Conservation (phyloP, 768 basidiomycete genomes). For the Russula foetens region DNA sequence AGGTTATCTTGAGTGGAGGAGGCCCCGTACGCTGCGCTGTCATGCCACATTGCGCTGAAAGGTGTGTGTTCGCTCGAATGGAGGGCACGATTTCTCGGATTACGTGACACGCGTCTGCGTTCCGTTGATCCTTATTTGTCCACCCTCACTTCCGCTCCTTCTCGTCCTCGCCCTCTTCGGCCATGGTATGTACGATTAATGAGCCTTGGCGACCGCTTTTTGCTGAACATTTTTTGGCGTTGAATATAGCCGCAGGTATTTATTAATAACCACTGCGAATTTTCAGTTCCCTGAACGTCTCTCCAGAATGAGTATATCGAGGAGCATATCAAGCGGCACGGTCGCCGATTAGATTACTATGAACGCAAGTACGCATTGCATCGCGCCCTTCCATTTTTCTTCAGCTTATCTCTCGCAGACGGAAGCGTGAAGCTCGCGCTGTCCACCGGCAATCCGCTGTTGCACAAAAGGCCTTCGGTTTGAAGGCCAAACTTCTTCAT, state of each 20-base stretch:
- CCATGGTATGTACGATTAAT: slow-evolving; percentile 12
- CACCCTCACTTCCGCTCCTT: background rate
- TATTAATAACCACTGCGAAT: background rate
- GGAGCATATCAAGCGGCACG: slow-evolving; percentile 96
- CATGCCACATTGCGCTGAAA: slow-evolving; percentile 61
- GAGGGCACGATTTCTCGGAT: background rate
- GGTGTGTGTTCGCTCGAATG: background rate
- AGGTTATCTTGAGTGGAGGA: slow-evolving; percentile 51
- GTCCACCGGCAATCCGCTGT: slow-evolving; percentile 68
- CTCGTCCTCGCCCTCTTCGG: too few species aligned
- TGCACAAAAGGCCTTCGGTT: slow-evolving; percentile 91
- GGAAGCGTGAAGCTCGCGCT: slow-evolving; percentile 75
- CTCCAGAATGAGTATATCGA: slow-evolving; percentile 97
- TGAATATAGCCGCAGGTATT: slow-evolving; percentile 58
- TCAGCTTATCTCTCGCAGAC: slow-evolving; percentile 36
- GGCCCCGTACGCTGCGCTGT: slow-evolving; percentile 49
- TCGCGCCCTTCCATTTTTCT: background rate
- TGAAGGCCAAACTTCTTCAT: slow-evolving; percentile 97
- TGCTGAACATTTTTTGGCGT: background rate
- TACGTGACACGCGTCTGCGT: background rate
- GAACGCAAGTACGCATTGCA: slow-evolving; percentile 72
- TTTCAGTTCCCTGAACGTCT: slow-evolving; percentile 4
- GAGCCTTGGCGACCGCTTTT: background rate
- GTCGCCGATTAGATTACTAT: slow-evolving; percentile 90
- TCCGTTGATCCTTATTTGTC: background rate